Conservation (phyloP, 129 eudicot species). For the Apium graveolens region DNA sequence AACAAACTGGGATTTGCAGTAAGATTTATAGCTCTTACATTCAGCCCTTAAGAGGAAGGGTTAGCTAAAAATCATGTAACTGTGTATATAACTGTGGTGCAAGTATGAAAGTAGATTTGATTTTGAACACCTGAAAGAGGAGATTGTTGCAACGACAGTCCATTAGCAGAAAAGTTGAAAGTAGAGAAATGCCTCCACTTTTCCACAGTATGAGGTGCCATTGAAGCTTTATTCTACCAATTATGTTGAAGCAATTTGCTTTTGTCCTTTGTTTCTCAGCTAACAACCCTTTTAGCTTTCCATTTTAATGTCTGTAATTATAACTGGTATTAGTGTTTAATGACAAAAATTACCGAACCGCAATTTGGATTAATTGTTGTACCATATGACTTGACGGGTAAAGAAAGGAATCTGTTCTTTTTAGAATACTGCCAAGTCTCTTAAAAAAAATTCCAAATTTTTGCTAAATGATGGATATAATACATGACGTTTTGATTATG, state of each 20-base stretch:
- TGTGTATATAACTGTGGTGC: neutral
- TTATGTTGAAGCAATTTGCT: constrained; percentile 31
- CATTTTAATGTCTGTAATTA: neutral
- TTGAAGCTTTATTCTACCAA: constrained; percentile 9
- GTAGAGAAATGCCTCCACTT: constrained; percentile 42
- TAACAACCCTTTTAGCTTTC: neutral
- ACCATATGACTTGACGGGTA: too few species aligned
- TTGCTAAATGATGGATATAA: too few species aligned
- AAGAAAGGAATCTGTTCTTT: too few species aligned
- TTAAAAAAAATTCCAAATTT: too few species aligned
- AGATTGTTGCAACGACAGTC: constrained; percentile 3
- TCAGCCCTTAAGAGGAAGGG: neutral
- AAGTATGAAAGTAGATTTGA: neutral
- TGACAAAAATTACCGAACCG: neutral
- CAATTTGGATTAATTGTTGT: too few species aligned
- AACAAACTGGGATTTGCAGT: neutral
- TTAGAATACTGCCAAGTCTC: too few species aligned
- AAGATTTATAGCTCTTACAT: neutral
- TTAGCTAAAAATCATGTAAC: neutral
- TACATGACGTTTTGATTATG: too few species aligned
- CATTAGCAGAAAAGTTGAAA: constrained; percentile 18
- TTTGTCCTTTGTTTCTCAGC: constrained; percentile 24
- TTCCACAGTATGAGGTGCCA: constrained; percentile 12
- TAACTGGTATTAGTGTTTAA: neutral
- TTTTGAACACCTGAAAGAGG: neutral